Evolutionary conservation across 225 moss, liverwort and hornwort genomes (phyloP).

Genomic region (Bryoerythrophyllum caledonicum): DNA sequence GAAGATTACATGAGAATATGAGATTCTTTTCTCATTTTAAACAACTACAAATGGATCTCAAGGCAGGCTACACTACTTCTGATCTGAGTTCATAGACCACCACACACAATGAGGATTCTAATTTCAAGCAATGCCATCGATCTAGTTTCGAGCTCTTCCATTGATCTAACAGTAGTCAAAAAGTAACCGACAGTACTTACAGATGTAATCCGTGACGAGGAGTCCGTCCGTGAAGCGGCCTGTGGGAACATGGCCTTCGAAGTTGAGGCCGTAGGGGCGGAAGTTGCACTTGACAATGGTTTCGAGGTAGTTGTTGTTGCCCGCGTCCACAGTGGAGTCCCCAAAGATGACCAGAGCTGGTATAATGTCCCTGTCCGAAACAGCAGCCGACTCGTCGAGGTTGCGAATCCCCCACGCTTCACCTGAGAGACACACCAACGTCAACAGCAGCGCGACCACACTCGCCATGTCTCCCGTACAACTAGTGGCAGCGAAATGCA

Average conservation of each 20-base stretch:
- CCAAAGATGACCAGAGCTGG: conserved; percentile 68
- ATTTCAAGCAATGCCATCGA: too few relatives aligned
- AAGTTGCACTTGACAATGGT: conserved; percentile 69
- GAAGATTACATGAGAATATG: too few relatives aligned
- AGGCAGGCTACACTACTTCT: too few relatives aligned
- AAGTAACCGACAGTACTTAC: conserved; percentile 30
- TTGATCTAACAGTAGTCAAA: too few relatives aligned
- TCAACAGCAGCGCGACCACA: not conserved
- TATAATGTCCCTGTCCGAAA: not conserved
- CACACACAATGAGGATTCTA: too few relatives aligned
- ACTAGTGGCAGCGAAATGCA: not conserved
- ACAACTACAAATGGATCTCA: too few relatives aligned
- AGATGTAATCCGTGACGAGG: conserved; percentile 58
- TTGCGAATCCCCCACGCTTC: conserved; percentile 28
- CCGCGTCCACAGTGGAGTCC: conserved; percentile 85
- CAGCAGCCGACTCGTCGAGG: not conserved
- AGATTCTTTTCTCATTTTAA: too few relatives aligned
- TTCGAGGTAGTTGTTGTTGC: conserved; percentile 67
- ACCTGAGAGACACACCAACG: not conserved
- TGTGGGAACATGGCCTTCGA: conserved; percentile 27
- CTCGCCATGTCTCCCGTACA: conserved; percentile 25
- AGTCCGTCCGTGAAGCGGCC: conserved; percentile 79
- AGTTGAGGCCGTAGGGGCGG: conserved; percentile 64
- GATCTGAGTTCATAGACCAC: too few relatives aligned
- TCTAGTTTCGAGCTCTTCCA: too few relatives aligned